Conservation (phyloP, 495 filamentous ascomycete genomes). For the Xylaria longipes region DNA sequence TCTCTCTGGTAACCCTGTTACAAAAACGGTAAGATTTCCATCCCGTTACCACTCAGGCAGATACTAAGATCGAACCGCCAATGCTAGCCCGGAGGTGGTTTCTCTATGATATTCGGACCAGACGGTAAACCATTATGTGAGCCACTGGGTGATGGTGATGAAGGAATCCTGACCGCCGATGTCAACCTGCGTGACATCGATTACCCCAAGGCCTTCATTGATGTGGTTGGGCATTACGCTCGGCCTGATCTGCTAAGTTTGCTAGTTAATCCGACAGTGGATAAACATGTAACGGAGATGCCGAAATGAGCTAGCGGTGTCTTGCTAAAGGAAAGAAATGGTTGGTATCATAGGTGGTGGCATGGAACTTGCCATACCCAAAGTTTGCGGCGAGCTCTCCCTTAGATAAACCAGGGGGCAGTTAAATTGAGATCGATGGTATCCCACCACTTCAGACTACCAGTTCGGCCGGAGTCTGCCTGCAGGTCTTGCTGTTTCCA, state of each 20-base stretch:
- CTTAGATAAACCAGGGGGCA: slow-evolving; percentile 45
- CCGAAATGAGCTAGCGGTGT: slow-evolving; percentile 28
- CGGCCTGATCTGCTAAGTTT: slow-evolving; percentile 63
- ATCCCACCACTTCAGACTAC: slow-evolving; percentile 45
- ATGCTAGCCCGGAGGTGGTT: slow-evolving; percentile 53
- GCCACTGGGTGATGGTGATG: slow-evolving; percentile 39
- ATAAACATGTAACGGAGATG: slow-evolving; percentile 42
- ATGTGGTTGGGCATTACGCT: slow-evolving; percentile 58
- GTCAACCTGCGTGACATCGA: slow-evolving; percentile 52
- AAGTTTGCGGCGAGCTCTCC: neutral
- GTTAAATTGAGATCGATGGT: slow-evolving; percentile 38
- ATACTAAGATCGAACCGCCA: slow-evolving; percentile 6
- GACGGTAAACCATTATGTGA: slow-evolving; percentile 57
- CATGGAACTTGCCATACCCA: neutral
- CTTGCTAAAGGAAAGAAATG: neutral
- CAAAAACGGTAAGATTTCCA: slow-evolving; percentile 38
- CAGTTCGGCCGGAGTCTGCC: slow-evolving; percentile 37
- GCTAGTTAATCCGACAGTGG: slow-evolving; percentile 47
- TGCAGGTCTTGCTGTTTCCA: slow-evolving; percentile 47
- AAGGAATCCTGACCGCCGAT: slow-evolving; percentile 57
- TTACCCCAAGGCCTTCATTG: slow-evolving; percentile 49
- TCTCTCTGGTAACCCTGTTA: slow-evolving; percentile 42
- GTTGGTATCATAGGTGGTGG: slow-evolving; percentile 2
- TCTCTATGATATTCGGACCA: slow-evolving; percentile 59
- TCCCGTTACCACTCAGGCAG: neutral